Base-by-base conservation (phyloP, 176 grass and related monocot species). In the Typha latifolia region DNA sequence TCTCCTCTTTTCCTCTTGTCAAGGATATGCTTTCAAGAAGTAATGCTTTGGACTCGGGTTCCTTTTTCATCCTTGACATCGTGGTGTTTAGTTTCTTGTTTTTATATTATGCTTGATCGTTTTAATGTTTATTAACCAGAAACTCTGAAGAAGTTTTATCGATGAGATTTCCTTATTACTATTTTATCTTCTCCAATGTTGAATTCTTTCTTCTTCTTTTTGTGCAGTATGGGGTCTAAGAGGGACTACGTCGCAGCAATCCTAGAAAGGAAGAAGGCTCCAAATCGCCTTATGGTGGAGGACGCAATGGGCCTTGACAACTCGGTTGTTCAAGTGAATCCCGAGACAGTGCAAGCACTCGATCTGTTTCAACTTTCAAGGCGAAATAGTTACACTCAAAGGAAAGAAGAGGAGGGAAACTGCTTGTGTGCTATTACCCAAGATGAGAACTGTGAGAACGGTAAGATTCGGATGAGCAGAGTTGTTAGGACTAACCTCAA, bases 401-500 rank as follows among this genome's bases (percentile, higher is more conserved):
- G 84, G 75, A 20, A 82, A 82, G 80, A 68, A 69, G 24, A 63
- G 85, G 16, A 73, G 64, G 14, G 77, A 87, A 63, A 80, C 73
- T 20, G 31, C 73, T 16, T 87, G 80, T 78, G 34, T 87, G n/a
- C n/a, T 80, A 77, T 73, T 15, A 12, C 47, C 3, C 16, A 0
- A 4, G 80, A 87, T 70, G 69, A 48, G 4, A 62, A 68, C 5
- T 83, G 80, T 21, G 76, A 78, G 4, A 61, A 80, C 26, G 66
- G 47, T 51, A 48, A 59, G 22, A 70, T 67, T 3, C 72, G 72
- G 15, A 16, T 83, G 43, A 80, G 66, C 76, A 81, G 80, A 67
- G 85, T 73, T 37, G 85, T 87, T 62, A 77, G 85, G 18, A 49
- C 57, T 52, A 87, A 87, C 72, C 73, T 87, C 29, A 74, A 72